A percentile compares a stretch with the other conserved stretches of the same genome.
Evolutionary conservation across 106 monocot genomes (phyloP).

Genomic region (Dactylorhiza incarnata): DNA sequence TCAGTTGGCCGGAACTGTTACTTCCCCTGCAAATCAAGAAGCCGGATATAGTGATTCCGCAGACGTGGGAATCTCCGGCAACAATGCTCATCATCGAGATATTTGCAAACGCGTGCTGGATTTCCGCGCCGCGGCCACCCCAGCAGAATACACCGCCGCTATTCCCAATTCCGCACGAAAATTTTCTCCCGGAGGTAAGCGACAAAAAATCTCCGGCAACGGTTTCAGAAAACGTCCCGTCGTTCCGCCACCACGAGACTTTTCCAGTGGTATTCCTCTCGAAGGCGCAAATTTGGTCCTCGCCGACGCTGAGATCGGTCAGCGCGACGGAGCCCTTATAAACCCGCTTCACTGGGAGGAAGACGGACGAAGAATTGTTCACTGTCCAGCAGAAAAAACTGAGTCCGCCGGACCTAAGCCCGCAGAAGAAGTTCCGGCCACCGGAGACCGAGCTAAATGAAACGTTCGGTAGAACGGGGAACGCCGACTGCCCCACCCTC

Average conservation of each 20-base stretch:
- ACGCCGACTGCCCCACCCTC: background rate
- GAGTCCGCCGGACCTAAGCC: conserved; percentile 23
- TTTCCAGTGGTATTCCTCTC: conserved; percentile 3
- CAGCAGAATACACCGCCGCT: conserved; percentile 45
- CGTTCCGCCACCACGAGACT: conserved; percentile 54
- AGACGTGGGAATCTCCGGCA: conserved; percentile 59
- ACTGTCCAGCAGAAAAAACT: conserved; percentile 63
- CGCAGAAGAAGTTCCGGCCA: conserved; percentile 37
- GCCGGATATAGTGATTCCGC: conserved; percentile 40
- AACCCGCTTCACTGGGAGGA: conserved; percentile 38
- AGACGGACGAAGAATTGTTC: background rate
- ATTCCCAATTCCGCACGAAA: conserved; percentile 51
- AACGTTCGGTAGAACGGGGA: conserved; percentile 17
- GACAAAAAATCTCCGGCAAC: conserved; percentile 40
- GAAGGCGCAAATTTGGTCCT: conserved; percentile 51
- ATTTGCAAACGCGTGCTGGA: conserved; percentile 31
- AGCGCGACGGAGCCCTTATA: conserved; percentile 34
- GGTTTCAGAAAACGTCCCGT: conserved; percentile 14
- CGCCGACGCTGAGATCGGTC: conserved; percentile 48
- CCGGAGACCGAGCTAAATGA: conserved; percentile 43
- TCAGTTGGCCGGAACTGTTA: conserved; percentile 33
- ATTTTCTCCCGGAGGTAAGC: conserved; percentile 61
- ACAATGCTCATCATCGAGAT: conserved; percentile 38
- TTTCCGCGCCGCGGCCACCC: conserved; percentile 21
- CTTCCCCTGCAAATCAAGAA: conserved; percentile 37